Conservation (phyloP, 306 rosid genomes). For the Castanea crenata region DNA sequence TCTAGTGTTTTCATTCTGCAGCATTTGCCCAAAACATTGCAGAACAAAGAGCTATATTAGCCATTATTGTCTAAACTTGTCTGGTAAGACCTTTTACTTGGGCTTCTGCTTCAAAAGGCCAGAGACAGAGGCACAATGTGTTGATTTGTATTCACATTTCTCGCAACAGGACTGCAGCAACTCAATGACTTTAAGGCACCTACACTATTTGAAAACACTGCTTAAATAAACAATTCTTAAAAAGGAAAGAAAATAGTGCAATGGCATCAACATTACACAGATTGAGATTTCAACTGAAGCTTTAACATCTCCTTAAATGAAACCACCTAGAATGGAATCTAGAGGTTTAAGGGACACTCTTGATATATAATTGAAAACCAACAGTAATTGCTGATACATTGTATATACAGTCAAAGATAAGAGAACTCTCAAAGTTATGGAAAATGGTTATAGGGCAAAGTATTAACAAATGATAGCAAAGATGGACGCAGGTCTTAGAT, state of each 20-base stretch:
- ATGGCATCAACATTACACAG: conserved; percentile 7
- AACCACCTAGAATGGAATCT: background rate
- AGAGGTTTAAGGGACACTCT: background rate
- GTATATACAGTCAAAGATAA: too few species aligned
- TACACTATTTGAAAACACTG: conserved; percentile 18
- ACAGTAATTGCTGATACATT: background rate
- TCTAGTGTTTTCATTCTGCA: background rate
- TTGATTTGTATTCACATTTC: conserved; percentile 66
- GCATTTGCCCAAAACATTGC: background rate
- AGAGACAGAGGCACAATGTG: conserved; percentile 90
- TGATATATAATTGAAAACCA: background rate
- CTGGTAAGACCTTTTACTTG: conserved; percentile 24
- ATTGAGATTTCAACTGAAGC: background rate
- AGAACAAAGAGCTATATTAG: background rate
- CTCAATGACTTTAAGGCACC: conserved; percentile 71
- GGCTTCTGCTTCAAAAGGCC: conserved; percentile 73
- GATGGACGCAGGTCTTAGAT: too few species aligned
- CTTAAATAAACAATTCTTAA: conserved; percentile 3
- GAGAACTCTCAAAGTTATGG: too few species aligned
- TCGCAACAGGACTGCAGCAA: conserved; percentile 73
- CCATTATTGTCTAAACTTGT: background rate
- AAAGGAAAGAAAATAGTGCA: background rate
- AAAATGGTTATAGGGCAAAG: too few species aligned
- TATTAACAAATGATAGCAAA: too few species aligned
- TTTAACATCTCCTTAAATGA: background rate